Base-by-base conservation (phyloP, 139 green algal genomes). In the Volvox reticuliferus region DNA sequence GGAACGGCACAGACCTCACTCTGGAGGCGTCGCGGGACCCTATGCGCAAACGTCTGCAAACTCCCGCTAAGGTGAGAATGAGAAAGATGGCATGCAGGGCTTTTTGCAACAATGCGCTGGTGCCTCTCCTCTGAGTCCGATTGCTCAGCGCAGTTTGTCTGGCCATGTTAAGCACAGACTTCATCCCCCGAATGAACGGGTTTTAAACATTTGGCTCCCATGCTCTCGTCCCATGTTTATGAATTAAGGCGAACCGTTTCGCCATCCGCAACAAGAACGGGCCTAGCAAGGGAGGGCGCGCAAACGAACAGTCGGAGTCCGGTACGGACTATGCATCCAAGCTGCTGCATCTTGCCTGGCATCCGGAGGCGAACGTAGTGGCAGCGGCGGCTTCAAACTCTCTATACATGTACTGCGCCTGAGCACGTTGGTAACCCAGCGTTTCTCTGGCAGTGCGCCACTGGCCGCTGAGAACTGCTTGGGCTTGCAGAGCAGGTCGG, bases 281-380 rank as follows among this genome's bases (percentile, higher is more conserved):
- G 37, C 75, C 71, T n/a, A 68, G 86, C 88, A 94, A 93, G 73
- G 85, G 85, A 5, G 85, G 69, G 28, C 88, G 93, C 33, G 86
- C 86, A 19, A 71, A 83, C 86, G 91, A 92, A 65, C 55, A 73
- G 36, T 88, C 92, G 44, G 93, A 93, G 78, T n/a, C 82, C 16
- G 85, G 92, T 55, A 94, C 92, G 24, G 97, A 99, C 94, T 98
- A 98, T 73, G 73, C 86, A 9, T 91, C 91, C 33, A 99, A 99
- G 95, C 95, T 99, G 90, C 95, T 99, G 87, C 98, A 99, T 92
- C 91, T 99, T 33, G 97, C 97, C 1, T 99, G 98, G 98, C 98
- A 99, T 91, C 98, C 98, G 37, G 92, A 97, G 83, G 95, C 95
- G 55, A 97, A 98, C 87, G 94, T 99, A 1, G 97, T 99, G 71